phyloP scores from a whole-genome alignment of 345 rosid genomes.

The Eucalyptus paniculata region DNA sequence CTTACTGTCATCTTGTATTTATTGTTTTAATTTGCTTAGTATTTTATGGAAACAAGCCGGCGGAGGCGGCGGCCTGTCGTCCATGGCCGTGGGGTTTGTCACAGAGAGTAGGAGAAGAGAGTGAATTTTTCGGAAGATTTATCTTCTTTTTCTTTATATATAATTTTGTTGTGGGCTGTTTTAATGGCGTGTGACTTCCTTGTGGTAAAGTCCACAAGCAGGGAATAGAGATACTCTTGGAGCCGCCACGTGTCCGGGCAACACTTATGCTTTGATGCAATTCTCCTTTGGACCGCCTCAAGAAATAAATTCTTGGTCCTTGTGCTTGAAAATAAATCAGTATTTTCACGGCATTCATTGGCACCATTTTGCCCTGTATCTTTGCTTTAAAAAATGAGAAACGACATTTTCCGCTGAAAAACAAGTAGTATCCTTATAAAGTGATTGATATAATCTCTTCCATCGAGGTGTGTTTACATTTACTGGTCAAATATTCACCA shows the following conservation, averaged over 20 bases:
- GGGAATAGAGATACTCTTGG: not conserved
- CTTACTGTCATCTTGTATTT: not conserved
- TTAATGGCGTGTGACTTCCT: not conserved
- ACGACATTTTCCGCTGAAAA: not conserved
- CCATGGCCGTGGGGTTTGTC: not conserved
- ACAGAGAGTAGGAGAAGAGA: not conserved
- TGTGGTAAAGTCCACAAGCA: not conserved
- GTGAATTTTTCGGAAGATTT: not conserved
- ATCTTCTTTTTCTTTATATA: not conserved
- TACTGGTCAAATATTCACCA: not conserved
- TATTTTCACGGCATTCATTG: not conserved
- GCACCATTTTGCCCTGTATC: not conserved
- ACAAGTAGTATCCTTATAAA: not conserved
- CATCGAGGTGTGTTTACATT: not conserved
- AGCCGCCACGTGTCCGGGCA: not conserved
- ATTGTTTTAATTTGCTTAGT: not conserved
- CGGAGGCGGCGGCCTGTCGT: not conserved
- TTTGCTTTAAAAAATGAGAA: not conserved
- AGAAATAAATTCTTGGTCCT: not conserved
- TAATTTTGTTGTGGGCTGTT: not conserved
- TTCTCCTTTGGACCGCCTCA: not conserved
- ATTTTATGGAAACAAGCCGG: not conserved
- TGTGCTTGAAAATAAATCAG: not conserved
- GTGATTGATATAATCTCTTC: not conserved
- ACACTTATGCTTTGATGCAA: not conserved